phyloP scores from a whole-genome alignment of 2,329 filamentous ascomycete species.

The Corniculantispora saksenae region DNA sequence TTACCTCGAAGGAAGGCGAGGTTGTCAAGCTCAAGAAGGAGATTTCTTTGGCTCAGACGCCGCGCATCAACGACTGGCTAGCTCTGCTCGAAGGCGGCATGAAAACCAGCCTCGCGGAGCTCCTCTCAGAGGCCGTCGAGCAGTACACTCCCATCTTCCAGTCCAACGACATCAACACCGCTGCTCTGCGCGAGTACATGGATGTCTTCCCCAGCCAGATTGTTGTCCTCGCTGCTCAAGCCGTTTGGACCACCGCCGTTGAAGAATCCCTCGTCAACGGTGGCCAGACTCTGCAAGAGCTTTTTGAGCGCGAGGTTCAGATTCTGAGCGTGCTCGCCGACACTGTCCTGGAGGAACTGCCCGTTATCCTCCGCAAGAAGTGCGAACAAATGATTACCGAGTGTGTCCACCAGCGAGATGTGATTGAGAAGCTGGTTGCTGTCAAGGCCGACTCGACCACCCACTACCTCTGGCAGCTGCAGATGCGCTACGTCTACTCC shows the following conservation, averaged over 20 bases:
- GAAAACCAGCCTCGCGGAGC: slow-evolving; percentile 89
- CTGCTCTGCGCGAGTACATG: slow-evolving; percentile 78
- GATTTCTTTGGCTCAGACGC: slow-evolving; percentile 89
- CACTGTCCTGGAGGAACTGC: slow-evolving; percentile 86
- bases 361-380: slow-evolving; percentile 86
- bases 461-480: slow-evolving; percentile 90
- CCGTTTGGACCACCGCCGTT: slow-evolving; percentile 87
- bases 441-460: slow-evolving; percentile 72
- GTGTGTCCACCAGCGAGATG: slow-evolving; percentile 95
- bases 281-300: slow-evolving; percentile 65
- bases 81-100: slow-evolving; percentile 87
- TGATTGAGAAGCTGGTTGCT: slow-evolving; percentile 81
- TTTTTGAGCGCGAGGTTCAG: slow-evolving; percentile 82
- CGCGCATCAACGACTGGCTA: slow-evolving; percentile 99
- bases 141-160: slow-evolving; percentile 79
- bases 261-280: slow-evolving; percentile 73
- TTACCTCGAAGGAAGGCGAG: slow-evolving; percentile 95
- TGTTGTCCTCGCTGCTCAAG: slow-evolving; percentile 91
- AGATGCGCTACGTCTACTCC: slow-evolving; percentile 94
- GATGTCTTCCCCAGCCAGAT: slow-evolving; percentile 86
- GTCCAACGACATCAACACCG: slow-evolving; percentile 67
- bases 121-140: slow-evolving; percentile 82
- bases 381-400: slow-evolving; percentile 99
- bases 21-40: slow-evolving; percentile 83
- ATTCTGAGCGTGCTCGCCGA: slow-evolving; percentile 83